These are phyloP conservation scores for Pythium guiyangense DNA, from an alignment of 352 stramenopile genomes.

Conservation along the genomic window DNA sequence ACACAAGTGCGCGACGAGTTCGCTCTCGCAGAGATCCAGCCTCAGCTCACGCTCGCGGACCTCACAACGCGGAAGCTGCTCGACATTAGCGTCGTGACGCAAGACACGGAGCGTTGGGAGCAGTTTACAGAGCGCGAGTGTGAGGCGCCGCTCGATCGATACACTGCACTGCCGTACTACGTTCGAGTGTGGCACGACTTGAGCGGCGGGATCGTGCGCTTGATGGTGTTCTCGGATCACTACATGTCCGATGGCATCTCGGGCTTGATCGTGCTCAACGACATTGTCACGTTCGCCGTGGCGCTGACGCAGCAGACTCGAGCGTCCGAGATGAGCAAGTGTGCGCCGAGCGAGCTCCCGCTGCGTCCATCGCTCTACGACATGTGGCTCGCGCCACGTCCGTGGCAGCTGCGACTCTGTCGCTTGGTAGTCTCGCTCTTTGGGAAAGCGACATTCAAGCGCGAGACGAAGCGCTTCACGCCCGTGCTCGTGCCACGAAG, in stretches of 20 bases:
- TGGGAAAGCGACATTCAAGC: constrained; percentile 13
- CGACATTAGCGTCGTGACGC: too few species aligned
- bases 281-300: constrained; percentile 14
- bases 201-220: constrained; percentile 13
- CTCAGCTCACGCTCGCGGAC: too few species aligned
- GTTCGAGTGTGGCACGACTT: constrained; percentile 19
- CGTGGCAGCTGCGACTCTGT: constrained; percentile 16
- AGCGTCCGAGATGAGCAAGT: too few species aligned
- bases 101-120: too few species aligned
- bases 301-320: too few species aligned
- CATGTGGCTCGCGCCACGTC: constrained; percentile 28
- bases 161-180: constrained; percentile 11
- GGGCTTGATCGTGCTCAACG: constrained; percentile 29
- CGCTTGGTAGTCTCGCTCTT: constrained; percentile 15
- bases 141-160: constrained; percentile 1
- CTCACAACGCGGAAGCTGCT: too few species aligned
- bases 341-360: constrained; percentile 13
- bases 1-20: constrained; percentile 28
- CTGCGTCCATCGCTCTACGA: too few species aligned
- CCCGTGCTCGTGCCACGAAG: constrained; percentile 16
- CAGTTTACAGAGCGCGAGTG: too few species aligned
- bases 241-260: too few species aligned
- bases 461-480: not conserved
- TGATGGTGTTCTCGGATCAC: constrained; percentile 51
- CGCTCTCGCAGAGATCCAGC: too few species aligned